Evolutionary conservation across 345 rosid genomes (phyloP).

Genomic region (Arabidopsis suecica): DNA sequence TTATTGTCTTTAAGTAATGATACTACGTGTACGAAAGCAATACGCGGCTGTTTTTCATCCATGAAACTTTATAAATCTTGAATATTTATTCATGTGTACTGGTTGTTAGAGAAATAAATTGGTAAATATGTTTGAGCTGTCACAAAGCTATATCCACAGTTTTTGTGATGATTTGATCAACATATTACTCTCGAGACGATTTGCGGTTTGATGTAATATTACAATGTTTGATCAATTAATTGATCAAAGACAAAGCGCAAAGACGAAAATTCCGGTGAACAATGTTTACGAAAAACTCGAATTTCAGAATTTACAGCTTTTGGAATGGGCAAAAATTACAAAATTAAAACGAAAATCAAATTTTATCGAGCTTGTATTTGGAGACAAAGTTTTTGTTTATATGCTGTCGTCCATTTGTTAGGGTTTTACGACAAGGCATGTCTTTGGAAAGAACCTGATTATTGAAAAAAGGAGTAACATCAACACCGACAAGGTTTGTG

Average conservation of each 20-base stretch:
- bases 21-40: background rate
- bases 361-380: background rate
- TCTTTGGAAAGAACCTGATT: background rate
- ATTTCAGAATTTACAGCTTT: background rate
- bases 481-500: constrained; percentile 26
- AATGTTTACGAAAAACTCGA: background rate
- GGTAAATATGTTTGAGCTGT: background rate
- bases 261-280: background rate
- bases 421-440: background rate
- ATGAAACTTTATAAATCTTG: background rate
- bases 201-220: background rate
- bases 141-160: background rate
- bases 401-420: background rate
- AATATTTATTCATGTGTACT: background rate
- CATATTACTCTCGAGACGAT: background rate
- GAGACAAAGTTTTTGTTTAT: background rate
- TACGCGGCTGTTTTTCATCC: constrained; percentile 17
- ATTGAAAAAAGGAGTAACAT: background rate
- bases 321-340: background rate
- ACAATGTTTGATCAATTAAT: background rate
- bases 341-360: background rate
- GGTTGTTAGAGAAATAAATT: background rate
- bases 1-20: background rate
- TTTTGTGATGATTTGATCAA: background rate
- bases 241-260: background rate